Conservation (phyloP, 1,284 basidiomycete species). For the Ceratobasidium sp. region DNA sequence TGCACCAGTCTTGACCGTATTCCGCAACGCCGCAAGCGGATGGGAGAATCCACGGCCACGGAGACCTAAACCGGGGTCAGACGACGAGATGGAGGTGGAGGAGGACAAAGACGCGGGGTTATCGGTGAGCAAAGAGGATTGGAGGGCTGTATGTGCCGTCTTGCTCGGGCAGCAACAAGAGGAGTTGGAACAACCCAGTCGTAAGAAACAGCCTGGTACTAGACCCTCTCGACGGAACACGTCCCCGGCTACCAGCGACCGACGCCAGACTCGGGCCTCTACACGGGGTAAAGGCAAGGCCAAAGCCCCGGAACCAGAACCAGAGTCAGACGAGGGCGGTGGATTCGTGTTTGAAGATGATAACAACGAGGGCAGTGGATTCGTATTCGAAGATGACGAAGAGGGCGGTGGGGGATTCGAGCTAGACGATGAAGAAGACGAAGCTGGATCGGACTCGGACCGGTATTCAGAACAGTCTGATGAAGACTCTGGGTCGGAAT, state of each 20-base stretch:
- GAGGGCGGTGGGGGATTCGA: constrained; percentile 23
- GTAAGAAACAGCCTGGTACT: too few species aligned
- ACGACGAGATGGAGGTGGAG: not conserved
- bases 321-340: constrained; percentile 43
- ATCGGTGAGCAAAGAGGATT: constrained; percentile 33
- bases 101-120: constrained; percentile 29
- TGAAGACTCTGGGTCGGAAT: constrained; percentile 26
- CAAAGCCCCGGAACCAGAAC: not conserved
- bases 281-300: not conserved
- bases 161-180: constrained; percentile 52
- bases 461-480: not conserved
- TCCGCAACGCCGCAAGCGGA: constrained; percentile 40
- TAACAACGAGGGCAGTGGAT: too few species aligned
- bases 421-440: constrained; percentile 37
- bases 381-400: too few species aligned
- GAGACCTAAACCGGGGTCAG: not conserved
- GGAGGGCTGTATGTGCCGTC: constrained; percentile 45
- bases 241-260: not conserved
- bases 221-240: constrained; percentile 51
- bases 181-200: not conserved
- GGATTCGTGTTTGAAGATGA: constrained; percentile 16
- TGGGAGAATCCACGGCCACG: constrained; percentile 19
- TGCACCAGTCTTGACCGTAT: constrained; percentile 24
- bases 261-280: not conserved
- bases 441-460: constrained; percentile 29